phyloP scores from a whole-genome alignment of 768 basidiomycete genomes.

The Tephrocybe sp. region DNA sequence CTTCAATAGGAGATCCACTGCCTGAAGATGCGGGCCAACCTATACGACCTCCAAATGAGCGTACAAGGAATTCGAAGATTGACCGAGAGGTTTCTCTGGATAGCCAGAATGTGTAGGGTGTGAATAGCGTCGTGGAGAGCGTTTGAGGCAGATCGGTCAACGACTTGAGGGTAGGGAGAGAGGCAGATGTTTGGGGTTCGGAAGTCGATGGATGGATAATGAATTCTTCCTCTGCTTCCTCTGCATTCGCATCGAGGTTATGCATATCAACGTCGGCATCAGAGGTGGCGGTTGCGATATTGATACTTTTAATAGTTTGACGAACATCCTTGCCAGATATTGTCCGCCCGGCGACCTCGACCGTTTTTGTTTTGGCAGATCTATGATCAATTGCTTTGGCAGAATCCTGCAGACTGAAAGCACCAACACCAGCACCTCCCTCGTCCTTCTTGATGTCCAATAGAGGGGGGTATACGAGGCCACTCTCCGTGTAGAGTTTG shows the following conservation, averaged over 20 bases:
- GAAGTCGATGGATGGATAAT: slow-evolving; percentile 57
- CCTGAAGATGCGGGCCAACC: slow-evolving; percentile 88
- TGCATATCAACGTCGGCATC: slow-evolving; percentile 40
- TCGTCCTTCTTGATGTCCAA: slow-evolving; percentile 84
- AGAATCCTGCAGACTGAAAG: slow-evolving; percentile 72
- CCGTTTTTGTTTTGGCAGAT: slow-evolving; percentile 46
- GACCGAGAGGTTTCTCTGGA: slow-evolving; percentile 90
- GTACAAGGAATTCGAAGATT: slow-evolving; percentile 92
- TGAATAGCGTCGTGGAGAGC: slow-evolving; percentile 65
- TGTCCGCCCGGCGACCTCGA: slow-evolving; percentile 43
- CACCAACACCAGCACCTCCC: slow-evolving; percentile 82
- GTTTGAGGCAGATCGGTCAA: slow-evolving; percentile 61
- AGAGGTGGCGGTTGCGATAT: slow-evolving; percentile 24
- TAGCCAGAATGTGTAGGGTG: slow-evolving; percentile 87
- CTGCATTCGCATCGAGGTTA: slow-evolving; percentile 29
- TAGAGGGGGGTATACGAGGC: slow-evolving; percentile 94
- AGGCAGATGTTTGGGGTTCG: slow-evolving; percentile 39
- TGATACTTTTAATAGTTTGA: slow-evolving; percentile 61
- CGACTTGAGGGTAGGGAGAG: slow-evolving; percentile 70
- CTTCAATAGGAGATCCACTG: slow-evolving; percentile 75
- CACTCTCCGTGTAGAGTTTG: slow-evolving; percentile 95
- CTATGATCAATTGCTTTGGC: slow-evolving; percentile 32
- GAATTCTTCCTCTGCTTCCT: slow-evolving; percentile 65
- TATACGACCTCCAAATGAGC: slow-evolving; percentile 88
- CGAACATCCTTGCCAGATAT: slow-evolving; percentile 55